Conservation (phyloP, 1,284 basidiomycete genomes). For the Exsudoporus floridanus region DNA sequence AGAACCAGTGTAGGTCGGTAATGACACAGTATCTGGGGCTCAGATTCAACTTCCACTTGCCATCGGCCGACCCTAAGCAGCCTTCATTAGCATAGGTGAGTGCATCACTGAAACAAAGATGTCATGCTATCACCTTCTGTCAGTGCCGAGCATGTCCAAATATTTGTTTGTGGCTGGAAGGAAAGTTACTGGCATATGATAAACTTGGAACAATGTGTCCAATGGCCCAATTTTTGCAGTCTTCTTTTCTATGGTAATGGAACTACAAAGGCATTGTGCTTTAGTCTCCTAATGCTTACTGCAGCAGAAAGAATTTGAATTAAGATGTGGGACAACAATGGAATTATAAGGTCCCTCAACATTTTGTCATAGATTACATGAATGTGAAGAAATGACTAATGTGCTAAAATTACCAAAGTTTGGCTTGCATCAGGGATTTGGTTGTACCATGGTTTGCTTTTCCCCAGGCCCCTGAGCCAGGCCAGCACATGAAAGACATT, state of each 20-base stretch:
- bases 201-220: too few relatives aligned
- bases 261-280: too few relatives aligned
- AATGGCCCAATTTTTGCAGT: too few relatives aligned
- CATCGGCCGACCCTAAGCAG: slow-evolving; percentile 46
- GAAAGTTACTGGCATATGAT: background rate
- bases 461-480: too few relatives aligned
- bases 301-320: too few relatives aligned
- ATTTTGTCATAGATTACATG: background rate
- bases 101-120: slow-evolving; percentile 8
- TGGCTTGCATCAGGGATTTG: background rate
- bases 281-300: too few relatives aligned
- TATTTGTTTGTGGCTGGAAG: background rate
- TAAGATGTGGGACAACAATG: too few relatives aligned
- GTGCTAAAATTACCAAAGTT: background rate
- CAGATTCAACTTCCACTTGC: background rate
- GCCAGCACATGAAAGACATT: too few relatives aligned
- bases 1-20: too few relatives aligned
- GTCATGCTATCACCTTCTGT: background rate
- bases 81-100: slow-evolving; percentile 57
- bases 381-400: background rate
- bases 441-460: too few relatives aligned
- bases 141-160: background rate
- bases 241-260: too few relatives aligned
- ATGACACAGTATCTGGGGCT: slow-evolving; percentile 53
- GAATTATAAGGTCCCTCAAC: too few relatives aligned